Conservation (phyloP, 257 asterid genomes). For the Solanum phureja region DNA sequence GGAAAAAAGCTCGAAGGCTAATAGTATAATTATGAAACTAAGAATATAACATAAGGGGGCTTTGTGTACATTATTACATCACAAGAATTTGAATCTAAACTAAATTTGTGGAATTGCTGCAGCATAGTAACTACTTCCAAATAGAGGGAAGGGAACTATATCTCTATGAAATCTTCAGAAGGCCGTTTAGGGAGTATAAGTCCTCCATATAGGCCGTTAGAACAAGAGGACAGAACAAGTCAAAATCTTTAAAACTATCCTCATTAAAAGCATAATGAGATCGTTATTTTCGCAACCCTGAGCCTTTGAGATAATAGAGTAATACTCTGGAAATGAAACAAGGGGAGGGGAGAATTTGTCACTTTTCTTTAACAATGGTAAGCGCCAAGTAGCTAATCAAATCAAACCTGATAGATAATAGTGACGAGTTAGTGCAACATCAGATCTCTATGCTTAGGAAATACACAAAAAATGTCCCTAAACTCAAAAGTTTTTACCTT, state of each 20-base stretch:
- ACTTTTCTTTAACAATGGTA: neutral
- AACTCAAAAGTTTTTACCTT: slow-evolving; percentile 31
- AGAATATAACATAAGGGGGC: neutral
- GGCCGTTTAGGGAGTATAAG: neutral
- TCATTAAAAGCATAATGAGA: neutral
- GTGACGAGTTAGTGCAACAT: neutral
- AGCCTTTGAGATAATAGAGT: neutral
- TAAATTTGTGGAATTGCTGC: neutral
- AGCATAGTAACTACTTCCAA: neutral
- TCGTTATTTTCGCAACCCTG: neutral
- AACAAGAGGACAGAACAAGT: neutral
- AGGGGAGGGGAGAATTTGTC: neutral
- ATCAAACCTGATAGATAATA: neutral
- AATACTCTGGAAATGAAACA: neutral
- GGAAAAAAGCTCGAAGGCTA: neutral
- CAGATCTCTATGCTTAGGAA: neutral
- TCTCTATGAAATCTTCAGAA: neutral
- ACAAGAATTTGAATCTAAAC: neutral
- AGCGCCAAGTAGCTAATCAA: neutral
- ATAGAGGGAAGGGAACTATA: neutral
- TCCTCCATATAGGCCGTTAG: neutral
- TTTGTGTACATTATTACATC: neutral
- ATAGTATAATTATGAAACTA: neutral
- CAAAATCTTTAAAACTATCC: neutral
- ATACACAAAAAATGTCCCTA: neutral